Evolutionary conservation across 495 filamentous ascomycete species (phyloP), one percentile per base, ranked within the genome.

Genomic region (Hyaloscypha finlandica): DNA sequence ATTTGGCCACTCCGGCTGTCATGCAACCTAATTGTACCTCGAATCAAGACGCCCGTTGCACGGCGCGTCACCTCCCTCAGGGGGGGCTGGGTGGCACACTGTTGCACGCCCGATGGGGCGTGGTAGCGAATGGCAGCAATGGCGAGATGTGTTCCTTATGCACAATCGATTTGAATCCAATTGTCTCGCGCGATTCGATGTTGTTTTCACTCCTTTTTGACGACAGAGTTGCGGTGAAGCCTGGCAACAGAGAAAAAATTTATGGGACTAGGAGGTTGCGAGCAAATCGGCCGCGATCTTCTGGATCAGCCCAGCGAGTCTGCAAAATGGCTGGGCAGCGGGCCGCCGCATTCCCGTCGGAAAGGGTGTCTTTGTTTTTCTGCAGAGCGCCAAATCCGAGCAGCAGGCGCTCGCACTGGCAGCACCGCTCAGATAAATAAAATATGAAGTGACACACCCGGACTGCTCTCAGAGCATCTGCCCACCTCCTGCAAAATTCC

Each of bases 191-290:
- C 59, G 30, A 70, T 70, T 67, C 61, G 68, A 54, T 29, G 60
- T 55, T 37, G 54, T 35, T 63, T 70, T 60, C 42, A 12, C 33
- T 39, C 33, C 48, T 37, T 22, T 48, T 62, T 12, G 37, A 61
- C 56, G 48, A 57, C 54, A 55, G 52, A 70, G 30, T 66, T 70
- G 68, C 68, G 68, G 68, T 70, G 68, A 67, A 63, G 68, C 56
- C 22, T 52, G 31, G 59, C 22, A 48, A 5, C 19, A 25, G 22
- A 48, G 29, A 30, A 55, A 60, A 51, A 29, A 37, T 22, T 22
- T 61, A 33, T 37, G 32, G 59, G 59, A 35, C 32, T 19, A 22
- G 25, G 12, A 22, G 14, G 14, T 25, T 29, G 4, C 39, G 20
- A 67, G 65, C 57, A 67, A 61, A 67, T 61, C 45, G 58, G 29